Conservation (phyloP, 2,329 filamentous ascomycete genomes). For the Penicillium sp. region DNA sequence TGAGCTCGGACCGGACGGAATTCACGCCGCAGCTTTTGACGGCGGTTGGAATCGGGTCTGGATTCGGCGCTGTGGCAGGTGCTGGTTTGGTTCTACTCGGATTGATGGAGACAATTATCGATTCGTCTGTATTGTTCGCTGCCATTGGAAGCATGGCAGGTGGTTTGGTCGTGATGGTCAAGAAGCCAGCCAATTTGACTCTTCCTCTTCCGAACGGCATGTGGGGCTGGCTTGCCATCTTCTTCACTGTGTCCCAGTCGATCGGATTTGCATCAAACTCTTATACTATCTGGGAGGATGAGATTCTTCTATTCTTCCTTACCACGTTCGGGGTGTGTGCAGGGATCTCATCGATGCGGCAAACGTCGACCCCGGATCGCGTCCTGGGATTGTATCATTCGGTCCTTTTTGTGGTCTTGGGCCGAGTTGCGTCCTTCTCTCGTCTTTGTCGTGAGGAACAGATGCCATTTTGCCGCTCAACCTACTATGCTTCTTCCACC, state of each 20-base stretch:
- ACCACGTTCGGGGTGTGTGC: conserved; percentile 77
- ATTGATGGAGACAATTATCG: conserved; percentile 28
- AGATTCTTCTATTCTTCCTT: conserved; percentile 86
- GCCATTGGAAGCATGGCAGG: conserved; percentile 45
- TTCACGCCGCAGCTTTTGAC: conserved; percentile 50
- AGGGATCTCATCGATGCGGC: conserved; percentile 67
- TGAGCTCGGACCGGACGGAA: conserved; percentile 50
- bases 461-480: conserved; percentile 93
- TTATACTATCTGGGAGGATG: conserved; percentile 98
- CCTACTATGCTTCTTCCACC: conserved; percentile 86
- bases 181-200: conserved; percentile 37
- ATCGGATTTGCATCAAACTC: conserved; percentile 94
- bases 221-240: conserved; percentile 80
- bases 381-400: conserved; percentile 80
- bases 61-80: conserved; percentile 38
- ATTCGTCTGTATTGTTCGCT: conserved; percentile 36
- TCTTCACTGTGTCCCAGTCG: conserved; percentile 83
- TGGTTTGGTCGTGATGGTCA: conserved; percentile 37
- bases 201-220: conserved; percentile 63
- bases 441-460: conserved; percentile 95
- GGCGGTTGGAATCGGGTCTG: conserved; percentile 47
- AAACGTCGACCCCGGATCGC: conserved; percentile 60
- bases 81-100: conserved; percentile 17
- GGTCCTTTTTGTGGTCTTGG: conserved; percentile 70
- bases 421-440: conserved; percentile 75